Percentiles rank a stretch among this genome's conserved stretches.
Conservation (phyloP, 805 yeast species). For the Teunomyces panamensis region DNA sequence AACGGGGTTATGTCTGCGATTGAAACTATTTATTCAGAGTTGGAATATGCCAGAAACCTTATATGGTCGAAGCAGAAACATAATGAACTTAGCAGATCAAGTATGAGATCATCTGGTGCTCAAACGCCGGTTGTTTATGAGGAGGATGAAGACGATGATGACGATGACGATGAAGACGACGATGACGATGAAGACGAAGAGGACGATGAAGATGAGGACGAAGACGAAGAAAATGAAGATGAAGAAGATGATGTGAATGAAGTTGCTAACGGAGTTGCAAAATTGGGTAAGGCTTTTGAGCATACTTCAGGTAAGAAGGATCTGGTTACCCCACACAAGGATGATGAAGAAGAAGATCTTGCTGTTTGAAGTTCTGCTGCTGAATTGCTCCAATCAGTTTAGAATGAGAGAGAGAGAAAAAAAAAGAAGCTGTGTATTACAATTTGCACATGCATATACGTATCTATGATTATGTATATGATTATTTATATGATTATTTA, state of each 20-base stretch:
- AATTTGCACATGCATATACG: not conserved
- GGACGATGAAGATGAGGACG: conserved; percentile 2
- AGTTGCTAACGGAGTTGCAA: not conserved
- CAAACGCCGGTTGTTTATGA: conserved; percentile 27
- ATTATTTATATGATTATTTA: not conserved
- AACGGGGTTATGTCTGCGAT: conserved; percentile 80
- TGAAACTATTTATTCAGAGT: conserved; percentile 69
- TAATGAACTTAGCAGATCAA: conserved; percentile 23
- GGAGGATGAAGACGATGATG: conserved; percentile 12
- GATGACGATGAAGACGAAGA: conserved; percentile 12
- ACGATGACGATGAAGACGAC: conserved; percentile 8
- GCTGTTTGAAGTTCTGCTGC: not conserved
- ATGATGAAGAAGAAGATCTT: conserved; percentile 1
- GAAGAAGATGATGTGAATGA: not conserved
- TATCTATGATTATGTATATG: not conserved
- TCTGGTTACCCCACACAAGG: not conserved
- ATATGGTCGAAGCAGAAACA: conserved; percentile 44
- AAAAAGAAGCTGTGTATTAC: not conserved
- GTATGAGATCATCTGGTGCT: conserved; percentile 16
- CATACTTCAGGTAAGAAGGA: not conserved
- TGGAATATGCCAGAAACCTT: conserved; percentile 70
- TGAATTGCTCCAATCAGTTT: not conserved
- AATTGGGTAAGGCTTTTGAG: not conserved
- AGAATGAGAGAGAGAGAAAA: not conserved
- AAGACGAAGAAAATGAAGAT: not conserved